phyloP scores from a whole-genome alignment of 2,329 filamentous ascomycete genomes.

The Davidsoniella australis region DNA sequence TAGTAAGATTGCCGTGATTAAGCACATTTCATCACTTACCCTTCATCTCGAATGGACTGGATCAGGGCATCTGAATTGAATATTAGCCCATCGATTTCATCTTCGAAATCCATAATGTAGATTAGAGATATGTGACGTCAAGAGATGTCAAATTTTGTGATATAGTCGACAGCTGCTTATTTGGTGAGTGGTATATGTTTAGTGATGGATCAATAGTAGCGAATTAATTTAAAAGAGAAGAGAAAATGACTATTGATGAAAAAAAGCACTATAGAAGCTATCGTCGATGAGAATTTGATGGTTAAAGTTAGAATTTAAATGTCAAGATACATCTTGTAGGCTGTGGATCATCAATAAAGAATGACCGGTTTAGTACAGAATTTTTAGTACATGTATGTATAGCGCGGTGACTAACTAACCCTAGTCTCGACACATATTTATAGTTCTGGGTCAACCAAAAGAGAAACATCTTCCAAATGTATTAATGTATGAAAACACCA shows the following conservation, averaged over 20 bases:
- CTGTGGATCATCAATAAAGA: too few relatives aligned
- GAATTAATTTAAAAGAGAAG: too few relatives aligned
- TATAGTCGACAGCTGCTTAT: too few relatives aligned
- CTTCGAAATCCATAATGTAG: background rate
- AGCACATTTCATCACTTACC: background rate
- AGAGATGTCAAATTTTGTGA: background rate
- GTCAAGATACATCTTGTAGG: too few relatives aligned
- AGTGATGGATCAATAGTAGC: too few relatives aligned
- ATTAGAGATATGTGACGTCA: background rate
- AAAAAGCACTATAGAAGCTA: too few relatives aligned
- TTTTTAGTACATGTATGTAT: too few relatives aligned
- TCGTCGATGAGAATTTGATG: too few relatives aligned
- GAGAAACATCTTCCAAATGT: background rate
- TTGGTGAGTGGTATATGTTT: too few relatives aligned
- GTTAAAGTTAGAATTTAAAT: too few relatives aligned
- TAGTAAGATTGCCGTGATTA: background rate
- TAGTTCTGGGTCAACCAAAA: background rate
- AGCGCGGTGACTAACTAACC: background rate
- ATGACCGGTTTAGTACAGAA: too few relatives aligned
- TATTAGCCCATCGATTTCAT: conserved; percentile 5
- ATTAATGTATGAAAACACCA: background rate
- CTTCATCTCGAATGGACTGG: conserved; percentile 11
- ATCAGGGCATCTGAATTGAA: conserved; percentile 6
- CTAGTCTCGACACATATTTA: background rate
- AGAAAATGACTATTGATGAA: too few relatives aligned